A percentile compares a stretch with the other conserved stretches of the same genome.
phyloP scores from a whole-genome alignment of 2,329 filamentous ascomycete genomes.

The Capronia epimyces region DNA sequence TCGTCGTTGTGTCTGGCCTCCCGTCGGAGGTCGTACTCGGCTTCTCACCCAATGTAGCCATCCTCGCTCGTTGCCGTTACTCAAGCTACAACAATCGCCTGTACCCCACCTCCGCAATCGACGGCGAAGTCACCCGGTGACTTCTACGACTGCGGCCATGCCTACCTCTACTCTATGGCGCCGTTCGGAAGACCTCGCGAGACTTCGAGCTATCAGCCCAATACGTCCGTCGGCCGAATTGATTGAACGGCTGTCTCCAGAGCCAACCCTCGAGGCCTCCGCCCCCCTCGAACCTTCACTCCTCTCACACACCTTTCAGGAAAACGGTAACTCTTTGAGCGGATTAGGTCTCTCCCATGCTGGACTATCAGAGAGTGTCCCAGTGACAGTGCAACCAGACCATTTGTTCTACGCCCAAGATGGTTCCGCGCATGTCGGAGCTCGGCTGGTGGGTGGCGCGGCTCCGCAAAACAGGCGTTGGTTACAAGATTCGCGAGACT shows the following conservation, averaged over 20 bases:
- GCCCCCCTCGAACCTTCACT: conserved; percentile 5
- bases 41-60: conserved; percentile 22
- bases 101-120: conserved; percentile 24
- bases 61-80: conserved; percentile 5
- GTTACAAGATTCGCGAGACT: conserved; percentile 2
- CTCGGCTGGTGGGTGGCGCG: conserved; percentile 15
- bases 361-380: conserved; percentile 5
- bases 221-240: conserved; percentile 17
- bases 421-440: conserved; percentile 26
- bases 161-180: conserved; percentile 28
- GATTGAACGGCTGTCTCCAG: conserved; percentile 28
- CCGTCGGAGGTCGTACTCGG: conserved; percentile 12
- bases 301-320: conserved; percentile 4
- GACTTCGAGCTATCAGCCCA: conserved; percentile 19
- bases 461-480: conserved; percentile 1
- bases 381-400: conserved; percentile 18
- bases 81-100: conserved; percentile 6
- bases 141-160: conserved; percentile 18
- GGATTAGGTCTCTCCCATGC: conserved; percentile 24
- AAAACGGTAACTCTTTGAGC: conserved; percentile 10
- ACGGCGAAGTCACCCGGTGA: conserved; percentile 4
- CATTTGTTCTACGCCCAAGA: conserved; percentile 25
- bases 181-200: conserved; percentile 10
- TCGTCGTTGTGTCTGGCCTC: conserved; percentile 14
- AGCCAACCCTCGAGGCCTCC: conserved; percentile 16